Percentiles rank a stretch among this genome's conserved stretches.
These are phyloP conservation scores for Erigeron canadensis DNA, from an alignment of 129 eudicot genomes.

Conservation along the genomic window DNA sequence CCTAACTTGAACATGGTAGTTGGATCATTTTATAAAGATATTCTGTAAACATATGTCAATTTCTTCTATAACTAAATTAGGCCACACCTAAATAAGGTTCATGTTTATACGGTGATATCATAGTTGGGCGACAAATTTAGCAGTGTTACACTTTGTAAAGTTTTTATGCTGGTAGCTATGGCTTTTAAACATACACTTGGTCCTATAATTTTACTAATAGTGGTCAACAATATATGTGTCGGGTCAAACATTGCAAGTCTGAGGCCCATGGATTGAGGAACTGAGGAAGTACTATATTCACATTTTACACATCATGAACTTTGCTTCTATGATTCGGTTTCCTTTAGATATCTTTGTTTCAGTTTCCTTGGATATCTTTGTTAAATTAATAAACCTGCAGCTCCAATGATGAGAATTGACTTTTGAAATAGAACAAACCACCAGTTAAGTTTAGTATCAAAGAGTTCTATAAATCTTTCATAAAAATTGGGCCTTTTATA, in stretches of 20 bases:
- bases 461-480: not conserved
- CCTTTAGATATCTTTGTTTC: not conserved
- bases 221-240: not conserved
- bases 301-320: not conserved
- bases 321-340: not conserved
- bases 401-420: too few species aligned
- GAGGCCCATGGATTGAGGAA: not conserved
- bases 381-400: not conserved
- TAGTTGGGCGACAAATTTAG: not conserved
- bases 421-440: not conserved
- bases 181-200: not conserved
- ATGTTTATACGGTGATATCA: conserved; percentile 7
- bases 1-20: conserved; percentile 1
- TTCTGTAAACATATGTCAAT: not conserved
- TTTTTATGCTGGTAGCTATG: conserved; percentile 4
- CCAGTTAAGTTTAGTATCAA: not conserved
- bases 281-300: not conserved
- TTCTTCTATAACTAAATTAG: not conserved
- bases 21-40: conserved; percentile 15
- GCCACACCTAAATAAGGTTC: not conserved
- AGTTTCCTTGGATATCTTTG: not conserved
- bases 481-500: not conserved
- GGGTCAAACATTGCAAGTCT: conserved; percentile 11
- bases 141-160: not conserved
- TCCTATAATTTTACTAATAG: not conserved